Conservation (phyloP, 495 filamentous ascomycete species). For the Penicillium soppii region DNA sequence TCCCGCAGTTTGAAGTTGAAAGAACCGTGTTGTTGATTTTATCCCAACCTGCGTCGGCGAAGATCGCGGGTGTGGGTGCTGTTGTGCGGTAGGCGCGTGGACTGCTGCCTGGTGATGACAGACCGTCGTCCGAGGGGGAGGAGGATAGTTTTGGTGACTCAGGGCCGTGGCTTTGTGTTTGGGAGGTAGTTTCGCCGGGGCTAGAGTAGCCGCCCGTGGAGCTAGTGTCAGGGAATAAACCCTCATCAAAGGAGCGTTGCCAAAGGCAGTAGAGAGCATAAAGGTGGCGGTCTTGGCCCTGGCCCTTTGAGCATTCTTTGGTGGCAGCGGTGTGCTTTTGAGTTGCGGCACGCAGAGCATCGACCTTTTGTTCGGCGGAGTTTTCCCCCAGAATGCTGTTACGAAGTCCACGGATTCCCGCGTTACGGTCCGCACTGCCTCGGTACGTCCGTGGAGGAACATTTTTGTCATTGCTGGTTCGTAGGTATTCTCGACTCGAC, state of each 20-base stretch:
- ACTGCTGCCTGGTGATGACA: conserved; percentile 33
- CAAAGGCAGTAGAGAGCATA: conserved; percentile 95
- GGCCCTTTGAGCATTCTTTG: conserved; percentile 82
- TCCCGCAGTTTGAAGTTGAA: conserved; percentile 97
- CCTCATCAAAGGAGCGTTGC: conserved; percentile 84
- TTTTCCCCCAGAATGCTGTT: conserved; percentile 94
- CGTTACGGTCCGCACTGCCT: conserved; percentile 86
- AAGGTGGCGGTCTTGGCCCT: conserved; percentile 90
- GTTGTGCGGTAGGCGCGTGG: conserved; percentile 30
- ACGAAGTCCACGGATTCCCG: conserved; percentile 82
- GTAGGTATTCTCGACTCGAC: conserved; percentile 89
- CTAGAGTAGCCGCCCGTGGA: conserved; percentile 54
- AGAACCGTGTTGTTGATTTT: conserved; percentile 92
- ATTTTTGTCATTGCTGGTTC: conserved; percentile 98
- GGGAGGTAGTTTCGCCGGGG: conserved; percentile 37
- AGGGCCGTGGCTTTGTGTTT: conserved; percentile 19
- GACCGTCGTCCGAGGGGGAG: conserved; percentile 43
- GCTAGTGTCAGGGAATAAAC: conserved; percentile 56
- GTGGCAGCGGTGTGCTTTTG: conserved; percentile 79
- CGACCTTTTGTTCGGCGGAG: conserved; percentile 76
- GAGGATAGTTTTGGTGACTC: conserved; percentile 53
- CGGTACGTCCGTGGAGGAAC: conserved; percentile 89
- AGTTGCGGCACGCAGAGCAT: conserved; percentile 78
- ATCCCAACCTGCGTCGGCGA: conserved; percentile 89
- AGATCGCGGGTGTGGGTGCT: conserved; percentile 69